These are phyloP conservation scores for Cladosporium sp. DNA, from an alignment of 2,329 filamentous ascomycete species.

Conservation along the genomic window DNA sequence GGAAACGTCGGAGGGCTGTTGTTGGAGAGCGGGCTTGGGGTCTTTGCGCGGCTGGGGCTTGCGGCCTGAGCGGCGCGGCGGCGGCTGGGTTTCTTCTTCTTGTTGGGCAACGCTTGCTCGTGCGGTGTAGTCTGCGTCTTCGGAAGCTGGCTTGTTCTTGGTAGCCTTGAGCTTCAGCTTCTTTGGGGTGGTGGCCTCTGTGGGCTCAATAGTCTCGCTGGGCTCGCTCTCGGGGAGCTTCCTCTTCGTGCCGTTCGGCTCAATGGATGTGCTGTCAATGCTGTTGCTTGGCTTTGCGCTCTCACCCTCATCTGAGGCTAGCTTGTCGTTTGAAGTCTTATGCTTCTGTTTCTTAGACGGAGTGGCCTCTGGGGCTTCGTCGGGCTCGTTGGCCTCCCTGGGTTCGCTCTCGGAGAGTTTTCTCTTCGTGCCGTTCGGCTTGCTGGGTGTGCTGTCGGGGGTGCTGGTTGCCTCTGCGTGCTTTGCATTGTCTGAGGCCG, in stretches of 20 bases:
- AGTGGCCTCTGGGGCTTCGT: constrained; percentile 12
- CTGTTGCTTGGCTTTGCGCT: background rate
- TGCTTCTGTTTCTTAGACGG: constrained; percentile 16
- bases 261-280: background rate
- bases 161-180: constrained; percentile 11
- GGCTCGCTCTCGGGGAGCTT: background rate
- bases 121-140: background rate
- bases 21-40: constrained; percentile 36
- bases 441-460: background rate
- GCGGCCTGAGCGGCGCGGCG: constrained; percentile 9
- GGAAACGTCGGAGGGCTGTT: constrained; percentile 35
- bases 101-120: background rate
- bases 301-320: background rate
- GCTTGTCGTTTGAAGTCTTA: background rate
- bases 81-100: background rate
- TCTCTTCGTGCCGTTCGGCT: background rate
- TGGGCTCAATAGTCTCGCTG: background rate
- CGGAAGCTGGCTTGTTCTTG: background rate
- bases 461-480: background rate
- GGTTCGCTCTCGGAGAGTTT: background rate
- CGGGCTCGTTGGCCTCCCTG: background rate
- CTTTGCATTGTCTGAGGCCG: background rate
- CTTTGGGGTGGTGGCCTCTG: constrained; percentile 16
- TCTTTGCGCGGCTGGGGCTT: constrained; percentile 33
- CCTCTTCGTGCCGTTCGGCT: background rate